Evolutionary conservation across 1,139 yeast genomes (phyloP), one percentile per base, ranked within the genome.

Genomic region (Suhomyces bolitotheri): DNA sequence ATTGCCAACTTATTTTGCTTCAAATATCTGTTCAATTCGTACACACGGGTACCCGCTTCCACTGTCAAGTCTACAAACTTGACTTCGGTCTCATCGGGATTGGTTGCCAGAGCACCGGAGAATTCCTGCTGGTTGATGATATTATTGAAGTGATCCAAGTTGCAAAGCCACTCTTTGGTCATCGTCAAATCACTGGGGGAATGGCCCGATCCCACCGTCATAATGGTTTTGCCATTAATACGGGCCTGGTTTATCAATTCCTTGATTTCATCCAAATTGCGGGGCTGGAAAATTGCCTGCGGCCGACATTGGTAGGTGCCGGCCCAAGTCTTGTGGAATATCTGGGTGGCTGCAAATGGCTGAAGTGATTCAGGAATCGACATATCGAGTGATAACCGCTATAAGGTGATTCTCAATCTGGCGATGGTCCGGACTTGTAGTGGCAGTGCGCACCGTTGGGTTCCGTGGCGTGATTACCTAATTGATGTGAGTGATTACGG

Each of bases 191-290:
- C 90, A 30, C 95, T 84, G 0, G 98, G 98, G 5, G 97, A 89
- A 56, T 92, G 97, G 21, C 97, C 97, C 0, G 96, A 81, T 0
- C 98, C 98, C 7, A 87, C 92, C 2, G 88, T 78, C 73, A 87
- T 83, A 40, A 92, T 66, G 12, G 95, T 86, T 47, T 79, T 82
- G 13, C 72, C 68, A 24, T 67, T 56, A 33, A 64, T 53, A 29
- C 76, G 66, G 5, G 97, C 98, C 39, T 71, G 71, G 29, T 73
- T 66, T 27, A 92, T 85, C 38, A 90, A 67, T 24, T 64, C 68
- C 37, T 68, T 66, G 30, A 89, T 79, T 49, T 88, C 86, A 7
- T 78, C 84, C 3, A 82, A 51, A 15, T 68, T 64, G 2, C 65
- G 54, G 0, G 97, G 97, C 60, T 88, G 95, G 55, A 87, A 81